Evolutionary conservation across 306 rosid species (phyloP).

Genomic region (Corylus americana): DNA sequence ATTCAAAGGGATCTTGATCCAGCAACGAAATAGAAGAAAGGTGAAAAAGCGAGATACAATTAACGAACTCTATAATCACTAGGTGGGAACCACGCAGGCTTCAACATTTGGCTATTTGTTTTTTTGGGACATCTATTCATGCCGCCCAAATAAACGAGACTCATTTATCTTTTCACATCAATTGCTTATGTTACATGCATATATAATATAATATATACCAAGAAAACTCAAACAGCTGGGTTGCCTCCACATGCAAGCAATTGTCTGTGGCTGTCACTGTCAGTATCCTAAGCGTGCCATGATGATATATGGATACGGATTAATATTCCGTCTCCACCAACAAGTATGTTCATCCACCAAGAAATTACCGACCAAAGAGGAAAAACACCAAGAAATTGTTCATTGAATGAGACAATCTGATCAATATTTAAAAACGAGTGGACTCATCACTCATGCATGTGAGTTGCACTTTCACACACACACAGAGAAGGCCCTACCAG

Average conservation of each 20-base stretch:
- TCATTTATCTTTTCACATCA: no score
- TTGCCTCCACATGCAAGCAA: not conserved
- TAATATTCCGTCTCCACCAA: slow-evolving; percentile 15
- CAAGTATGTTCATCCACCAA: not conserved
- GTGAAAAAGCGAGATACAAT: no score
- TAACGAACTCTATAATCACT: no score
- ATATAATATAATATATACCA: no score
- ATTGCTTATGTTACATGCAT: no score
- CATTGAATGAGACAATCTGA: not conserved
- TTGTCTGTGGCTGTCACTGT: not conserved
- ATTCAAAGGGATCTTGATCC: no score
- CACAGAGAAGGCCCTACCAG: not conserved
- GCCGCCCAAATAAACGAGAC: no score
- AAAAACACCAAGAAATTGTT: not conserved
- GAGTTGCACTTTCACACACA: not conserved
- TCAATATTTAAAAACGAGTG: not conserved
- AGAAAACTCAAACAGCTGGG: not conserved
- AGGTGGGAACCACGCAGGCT: no score
- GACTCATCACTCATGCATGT: not conserved
- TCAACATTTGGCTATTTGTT: no score
- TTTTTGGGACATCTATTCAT: no score
- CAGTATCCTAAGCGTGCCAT: not conserved
- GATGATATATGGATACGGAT: not conserved
- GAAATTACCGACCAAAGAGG: not conserved
- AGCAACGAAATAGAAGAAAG: no score